phyloP scores from a whole-genome alignment of 139 green algal genomes.

The Closterium sp. region DNA sequence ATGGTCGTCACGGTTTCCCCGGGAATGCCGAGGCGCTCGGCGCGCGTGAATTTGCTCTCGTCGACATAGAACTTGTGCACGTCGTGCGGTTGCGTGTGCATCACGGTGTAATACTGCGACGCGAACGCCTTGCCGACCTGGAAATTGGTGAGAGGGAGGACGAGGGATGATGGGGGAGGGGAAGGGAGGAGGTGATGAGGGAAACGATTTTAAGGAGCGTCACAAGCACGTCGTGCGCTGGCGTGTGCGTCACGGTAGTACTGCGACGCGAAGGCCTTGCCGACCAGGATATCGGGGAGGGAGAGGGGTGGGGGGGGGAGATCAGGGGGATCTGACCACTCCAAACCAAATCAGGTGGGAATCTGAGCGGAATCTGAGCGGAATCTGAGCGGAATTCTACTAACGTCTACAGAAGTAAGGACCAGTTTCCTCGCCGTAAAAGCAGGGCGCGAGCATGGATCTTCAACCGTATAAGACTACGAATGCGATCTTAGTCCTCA shows the following conservation, averaged over 20 bases:
- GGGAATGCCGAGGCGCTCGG: constrained; percentile 45
- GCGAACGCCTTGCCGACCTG: constrained; percentile 83
- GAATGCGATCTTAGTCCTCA: no score
- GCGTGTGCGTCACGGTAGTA: no score
- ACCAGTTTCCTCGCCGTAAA: background rate
- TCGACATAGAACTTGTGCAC: constrained; percentile 84
- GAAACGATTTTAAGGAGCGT: no score
- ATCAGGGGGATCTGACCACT: no score
- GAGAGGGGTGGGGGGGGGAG: no score
- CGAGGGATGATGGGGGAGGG: background rate
- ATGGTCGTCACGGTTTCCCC: constrained; percentile 7
- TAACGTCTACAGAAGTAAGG: background rate
- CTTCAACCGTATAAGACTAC: no score
- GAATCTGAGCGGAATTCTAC: background rate
- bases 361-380: background rate
- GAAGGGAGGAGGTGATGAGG: background rate
- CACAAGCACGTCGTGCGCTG: no score
- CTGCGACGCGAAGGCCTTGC: no score
- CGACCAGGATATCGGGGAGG: no score
- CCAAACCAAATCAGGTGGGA: background rate
- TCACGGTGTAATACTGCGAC: constrained; percentile 79
- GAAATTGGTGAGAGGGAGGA: background rate
- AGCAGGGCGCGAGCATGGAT: background rate
- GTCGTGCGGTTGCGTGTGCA: constrained; percentile 65
- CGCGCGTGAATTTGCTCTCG: constrained; percentile 63